Evolutionary conservation across 441 rosid genomes (phyloP).

Genomic region (Mallotus japonicus): DNA sequence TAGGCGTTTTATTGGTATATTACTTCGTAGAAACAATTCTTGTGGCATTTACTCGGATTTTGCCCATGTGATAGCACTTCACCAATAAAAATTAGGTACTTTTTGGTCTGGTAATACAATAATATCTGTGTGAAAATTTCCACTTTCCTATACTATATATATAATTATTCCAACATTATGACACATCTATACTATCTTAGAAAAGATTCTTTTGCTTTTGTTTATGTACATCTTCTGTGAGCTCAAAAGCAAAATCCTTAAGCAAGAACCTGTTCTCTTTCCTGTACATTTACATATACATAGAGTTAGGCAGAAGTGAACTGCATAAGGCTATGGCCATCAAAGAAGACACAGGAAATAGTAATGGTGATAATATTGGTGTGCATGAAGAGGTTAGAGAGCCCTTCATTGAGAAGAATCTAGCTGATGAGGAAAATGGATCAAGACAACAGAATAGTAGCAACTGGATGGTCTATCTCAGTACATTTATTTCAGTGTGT

Average conservation of each 20-base stretch:
- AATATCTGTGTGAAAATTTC: too few relatives aligned
- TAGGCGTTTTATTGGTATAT: too few relatives aligned
- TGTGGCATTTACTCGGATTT: too few relatives aligned
- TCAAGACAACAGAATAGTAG: slow-evolving; percentile 10
- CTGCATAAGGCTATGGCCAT: slow-evolving; percentile 35
- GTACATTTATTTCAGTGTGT: slow-evolving; percentile 79
- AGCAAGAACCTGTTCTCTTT: slow-evolving; percentile 14
- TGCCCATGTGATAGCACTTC: too few relatives aligned
- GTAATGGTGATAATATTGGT: neutral
- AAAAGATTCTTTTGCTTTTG: slow-evolving; percentile 11
- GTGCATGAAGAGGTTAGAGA: slow-evolving; percentile 30
- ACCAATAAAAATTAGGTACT: too few relatives aligned
- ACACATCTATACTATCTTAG: neutral
- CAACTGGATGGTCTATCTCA: slow-evolving; percentile 75
- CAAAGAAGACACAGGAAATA: slow-evolving; percentile 35
- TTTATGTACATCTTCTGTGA: slow-evolving; percentile 17
- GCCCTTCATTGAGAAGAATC: slow-evolving; percentile 40
- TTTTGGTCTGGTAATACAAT: too few relatives aligned
- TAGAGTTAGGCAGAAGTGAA: slow-evolving; percentile 9
- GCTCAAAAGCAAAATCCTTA: slow-evolving; percentile 16
- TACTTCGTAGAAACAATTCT: too few relatives aligned
- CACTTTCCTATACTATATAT: too few relatives aligned
- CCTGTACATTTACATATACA: neutral
- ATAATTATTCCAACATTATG: too few relatives aligned
- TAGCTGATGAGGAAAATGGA: slow-evolving; percentile 20